Evolutionary conservation across 164 flowering plant species (phyloP).

Genomic region (Saururus chinensis): DNA sequence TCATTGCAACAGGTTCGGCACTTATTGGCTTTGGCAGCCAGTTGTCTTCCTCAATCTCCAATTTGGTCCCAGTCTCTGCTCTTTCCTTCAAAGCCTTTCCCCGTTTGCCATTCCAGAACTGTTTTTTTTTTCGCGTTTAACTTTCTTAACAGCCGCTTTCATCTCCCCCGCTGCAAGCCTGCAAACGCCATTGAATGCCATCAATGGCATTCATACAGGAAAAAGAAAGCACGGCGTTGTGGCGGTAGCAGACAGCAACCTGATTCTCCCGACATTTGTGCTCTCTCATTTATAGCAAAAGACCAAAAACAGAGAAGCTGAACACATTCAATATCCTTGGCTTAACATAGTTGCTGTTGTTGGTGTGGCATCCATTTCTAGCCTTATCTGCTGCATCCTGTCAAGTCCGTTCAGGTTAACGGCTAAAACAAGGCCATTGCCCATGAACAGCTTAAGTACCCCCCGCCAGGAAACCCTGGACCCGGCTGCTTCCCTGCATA

Average conservation of each 20-base stretch:
- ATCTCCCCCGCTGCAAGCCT: background rate
- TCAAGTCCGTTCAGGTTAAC: background rate
- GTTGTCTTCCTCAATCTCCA: background rate
- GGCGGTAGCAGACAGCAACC: constrained; percentile 3
- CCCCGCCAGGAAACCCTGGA: constrained; percentile 1
- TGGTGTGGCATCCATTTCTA: background rate
- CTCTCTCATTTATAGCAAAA: constrained; percentile 5
- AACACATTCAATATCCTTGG: background rate
- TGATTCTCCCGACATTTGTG: constrained; percentile 15
- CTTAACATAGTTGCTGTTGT: background rate
- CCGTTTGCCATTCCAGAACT: too few relatives aligned
- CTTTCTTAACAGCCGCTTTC: background rate
- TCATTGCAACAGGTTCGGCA: background rate
- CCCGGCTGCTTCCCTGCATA: constrained; percentile 7
- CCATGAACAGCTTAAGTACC: constrained; percentile 21
- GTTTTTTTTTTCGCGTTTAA: too few relatives aligned
- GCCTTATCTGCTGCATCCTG: background rate
- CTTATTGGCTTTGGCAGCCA: background rate
- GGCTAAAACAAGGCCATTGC: background rate
- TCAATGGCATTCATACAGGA: constrained; percentile 13
- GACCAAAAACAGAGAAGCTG: background rate
- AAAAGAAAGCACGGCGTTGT: constrained; percentile 8
- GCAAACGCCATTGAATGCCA: constrained; percentile 4
- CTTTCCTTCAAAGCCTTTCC: background rate
- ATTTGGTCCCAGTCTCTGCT: background rate